These are phyloP conservation scores for Aspergillus luchuensis DNA, from an alignment of 2,329 filamentous ascomycete species.

Conservation along the genomic window DNA sequence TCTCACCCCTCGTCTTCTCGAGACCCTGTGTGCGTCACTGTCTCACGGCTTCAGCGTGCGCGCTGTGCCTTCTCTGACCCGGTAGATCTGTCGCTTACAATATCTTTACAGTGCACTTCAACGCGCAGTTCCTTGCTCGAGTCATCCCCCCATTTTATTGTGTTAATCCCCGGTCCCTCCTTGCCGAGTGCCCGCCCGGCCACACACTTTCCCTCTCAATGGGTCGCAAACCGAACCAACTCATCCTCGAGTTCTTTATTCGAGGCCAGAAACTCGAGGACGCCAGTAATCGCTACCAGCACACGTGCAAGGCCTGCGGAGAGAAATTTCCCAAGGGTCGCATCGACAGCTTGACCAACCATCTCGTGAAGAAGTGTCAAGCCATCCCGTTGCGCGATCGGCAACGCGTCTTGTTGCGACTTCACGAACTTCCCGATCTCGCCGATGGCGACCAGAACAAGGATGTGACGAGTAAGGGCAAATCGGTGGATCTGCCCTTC, in stretches of 20 bases:
- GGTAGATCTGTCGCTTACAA: too few species aligned
- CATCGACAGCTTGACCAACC: conserved; percentile 76
- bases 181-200: conserved; percentile 17
- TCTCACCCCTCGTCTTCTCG: conserved; percentile 11
- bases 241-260: conserved; percentile 87
- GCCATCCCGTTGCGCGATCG: conserved; percentile 74
- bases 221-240: conserved; percentile 80
- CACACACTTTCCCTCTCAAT: conserved; percentile 51
- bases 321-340: conserved; percentile 89
- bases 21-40: conserved; percentile 19
- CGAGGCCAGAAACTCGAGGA: conserved; percentile 84
- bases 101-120: too few species aligned
- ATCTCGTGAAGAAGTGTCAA: conserved; percentile 84
- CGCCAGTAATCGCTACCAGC: conserved; percentile 87
- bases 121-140: not conserved
- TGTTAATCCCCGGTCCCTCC: conserved; percentile 17
- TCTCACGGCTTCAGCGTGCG: not conserved
- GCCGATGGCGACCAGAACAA: conserved; percentile 42
- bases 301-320: conserved; percentile 85
- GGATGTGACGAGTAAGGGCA: conserved; percentile 43
- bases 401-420: conserved; percentile 71
- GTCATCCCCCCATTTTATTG: not conserved
- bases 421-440: conserved; percentile 68
- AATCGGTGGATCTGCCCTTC: conserved; percentile 46
- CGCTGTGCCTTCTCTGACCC: not conserved